These are phyloP conservation scores for Fusarium sp. DNA, from an alignment of 2,329 filamentous ascomycete species.

Conservation along the genomic window DNA sequence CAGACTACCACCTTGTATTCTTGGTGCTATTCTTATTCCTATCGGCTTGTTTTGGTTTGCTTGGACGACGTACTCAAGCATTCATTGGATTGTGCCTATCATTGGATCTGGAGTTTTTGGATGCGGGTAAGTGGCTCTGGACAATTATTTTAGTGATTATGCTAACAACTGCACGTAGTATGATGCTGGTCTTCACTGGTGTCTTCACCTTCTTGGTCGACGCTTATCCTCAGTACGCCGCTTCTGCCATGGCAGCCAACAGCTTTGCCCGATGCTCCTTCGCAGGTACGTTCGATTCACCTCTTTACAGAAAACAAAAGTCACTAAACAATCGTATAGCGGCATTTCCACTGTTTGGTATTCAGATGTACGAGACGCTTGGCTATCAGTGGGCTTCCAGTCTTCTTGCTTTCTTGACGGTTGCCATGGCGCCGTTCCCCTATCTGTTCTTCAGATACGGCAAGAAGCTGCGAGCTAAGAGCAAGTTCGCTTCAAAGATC, in stretches of 20 bases:
- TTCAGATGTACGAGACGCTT: constrained; percentile 34
- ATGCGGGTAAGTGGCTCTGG: constrained; percentile 17
- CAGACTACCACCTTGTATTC: constrained; percentile 13
- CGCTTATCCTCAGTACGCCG: constrained; percentile 30
- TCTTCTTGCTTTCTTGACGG: constrained; percentile 29
- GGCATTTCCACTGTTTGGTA: constrained; percentile 20
- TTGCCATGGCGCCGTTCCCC: constrained; percentile 31
- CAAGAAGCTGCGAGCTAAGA: constrained; percentile 24
- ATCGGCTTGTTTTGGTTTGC: constrained; percentile 32
- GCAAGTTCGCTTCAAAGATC: constrained; percentile 18
- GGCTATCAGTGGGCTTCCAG: constrained; percentile 33
- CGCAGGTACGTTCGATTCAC: neutral
- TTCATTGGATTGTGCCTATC: constrained; percentile 34
- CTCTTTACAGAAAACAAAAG: accelerated
- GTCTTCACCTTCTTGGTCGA: constrained; percentile 36
- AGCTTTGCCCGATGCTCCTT: constrained; percentile 31
- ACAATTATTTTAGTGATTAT: accelerated
- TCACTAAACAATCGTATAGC: neutral
- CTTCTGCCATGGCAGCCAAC: constrained; percentile 36
- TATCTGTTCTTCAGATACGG: constrained; percentile 36
- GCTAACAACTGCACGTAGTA: neutral
- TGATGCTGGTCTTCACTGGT: constrained; percentile 19
- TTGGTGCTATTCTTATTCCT: constrained; percentile 18
- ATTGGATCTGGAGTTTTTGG: constrained; percentile 29
- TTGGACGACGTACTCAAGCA: constrained; percentile 14